phyloP scores from a whole-genome alignment of 345 rosid genomes.

The Carallia pectinifolia region DNA sequence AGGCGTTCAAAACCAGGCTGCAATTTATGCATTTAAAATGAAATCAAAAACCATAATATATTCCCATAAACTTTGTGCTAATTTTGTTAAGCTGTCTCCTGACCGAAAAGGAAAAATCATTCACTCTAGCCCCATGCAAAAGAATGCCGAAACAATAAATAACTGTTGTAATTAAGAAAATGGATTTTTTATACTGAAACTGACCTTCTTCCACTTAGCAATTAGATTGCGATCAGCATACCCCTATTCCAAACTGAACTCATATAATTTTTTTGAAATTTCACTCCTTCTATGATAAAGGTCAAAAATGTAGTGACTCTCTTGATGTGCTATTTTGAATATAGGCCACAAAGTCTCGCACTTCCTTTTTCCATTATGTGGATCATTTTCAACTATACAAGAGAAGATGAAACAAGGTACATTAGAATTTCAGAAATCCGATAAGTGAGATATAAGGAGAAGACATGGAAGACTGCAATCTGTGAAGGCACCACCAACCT shows the following conservation, averaged over 20 bases:
- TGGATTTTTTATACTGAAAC: not conserved
- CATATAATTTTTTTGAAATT: constrained; percentile 72
- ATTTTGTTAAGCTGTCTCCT: too few species aligned
- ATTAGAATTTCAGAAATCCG: not conserved
- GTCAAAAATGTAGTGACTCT: constrained; percentile 71
- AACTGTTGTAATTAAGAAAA: not conserved
- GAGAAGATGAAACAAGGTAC: not conserved
- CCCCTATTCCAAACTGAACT: constrained; percentile 77
- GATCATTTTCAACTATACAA: constrained; percentile 68
- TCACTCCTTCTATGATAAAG: constrained; percentile 62
- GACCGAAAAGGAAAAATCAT: too few species aligned
- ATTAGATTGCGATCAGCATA: constrained; percentile 68
- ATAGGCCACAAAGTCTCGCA: constrained; percentile 80
- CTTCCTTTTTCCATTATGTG: constrained; percentile 80
- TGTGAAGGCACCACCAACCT: constrained; percentile 35
- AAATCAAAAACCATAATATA: not conserved
- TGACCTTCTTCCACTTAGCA: constrained; percentile 74
- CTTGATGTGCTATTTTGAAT: constrained; percentile 73
- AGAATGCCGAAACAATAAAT: constrained; percentile 2
- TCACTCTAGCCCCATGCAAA: not conserved
- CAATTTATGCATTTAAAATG: constrained; percentile 17
- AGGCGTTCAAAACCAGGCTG: constrained; percentile 86
- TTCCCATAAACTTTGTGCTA: too few species aligned
- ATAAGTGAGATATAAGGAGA: not conserved
- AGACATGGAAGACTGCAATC: not conserved